Conservation (phyloP, 1,139 yeast species). For the Candida frijolesensis region DNA sequence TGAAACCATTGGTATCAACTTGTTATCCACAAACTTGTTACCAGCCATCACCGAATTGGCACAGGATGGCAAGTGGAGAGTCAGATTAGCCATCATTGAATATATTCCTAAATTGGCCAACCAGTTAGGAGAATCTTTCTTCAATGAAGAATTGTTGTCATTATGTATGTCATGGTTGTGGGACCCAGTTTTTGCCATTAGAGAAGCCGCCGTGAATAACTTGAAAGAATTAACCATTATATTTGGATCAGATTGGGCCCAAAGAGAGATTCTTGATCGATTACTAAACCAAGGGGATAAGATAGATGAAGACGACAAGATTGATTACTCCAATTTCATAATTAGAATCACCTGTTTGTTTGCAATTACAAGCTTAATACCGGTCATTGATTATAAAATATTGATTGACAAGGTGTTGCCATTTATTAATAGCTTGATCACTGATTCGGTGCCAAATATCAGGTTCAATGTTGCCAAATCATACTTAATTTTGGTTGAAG, state of each 20-base stretch:
- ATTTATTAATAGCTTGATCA: conserved; percentile 68
- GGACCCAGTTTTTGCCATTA: conserved; percentile 95
- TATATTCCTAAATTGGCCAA: conserved; percentile 96
- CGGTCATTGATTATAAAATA: conserved; percentile 61
- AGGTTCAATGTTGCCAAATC: conserved; percentile 94
- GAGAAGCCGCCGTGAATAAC: conserved; percentile 93
- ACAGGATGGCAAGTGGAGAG: conserved; percentile 97
- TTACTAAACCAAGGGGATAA: conserved; percentile 44
- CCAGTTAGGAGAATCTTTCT: conserved; percentile 90
- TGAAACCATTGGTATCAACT: conserved; percentile 90
- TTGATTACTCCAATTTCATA: conserved; percentile 68
- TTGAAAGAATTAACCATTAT: conserved; percentile 77
- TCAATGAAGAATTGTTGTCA: conserved; percentile 87
- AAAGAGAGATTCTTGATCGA: conserved; percentile 77
- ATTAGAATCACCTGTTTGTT: conserved; percentile 90
- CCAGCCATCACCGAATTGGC: conserved; percentile 98
- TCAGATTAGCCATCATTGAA: conserved; percentile 93
- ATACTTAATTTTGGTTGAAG: conserved; percentile 60
- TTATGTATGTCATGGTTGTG: conserved; percentile 96
- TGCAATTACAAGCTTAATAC: conserved; percentile 79
- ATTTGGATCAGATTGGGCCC: conserved; percentile 95
- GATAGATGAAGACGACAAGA: conserved; percentile 37
- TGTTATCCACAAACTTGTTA: conserved; percentile 79
- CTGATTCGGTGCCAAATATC: conserved; percentile 90
- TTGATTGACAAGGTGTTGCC: conserved; percentile 73